Conservation (phyloP, 108 stramenopile species). For the Bacterosira constricta region DNA sequence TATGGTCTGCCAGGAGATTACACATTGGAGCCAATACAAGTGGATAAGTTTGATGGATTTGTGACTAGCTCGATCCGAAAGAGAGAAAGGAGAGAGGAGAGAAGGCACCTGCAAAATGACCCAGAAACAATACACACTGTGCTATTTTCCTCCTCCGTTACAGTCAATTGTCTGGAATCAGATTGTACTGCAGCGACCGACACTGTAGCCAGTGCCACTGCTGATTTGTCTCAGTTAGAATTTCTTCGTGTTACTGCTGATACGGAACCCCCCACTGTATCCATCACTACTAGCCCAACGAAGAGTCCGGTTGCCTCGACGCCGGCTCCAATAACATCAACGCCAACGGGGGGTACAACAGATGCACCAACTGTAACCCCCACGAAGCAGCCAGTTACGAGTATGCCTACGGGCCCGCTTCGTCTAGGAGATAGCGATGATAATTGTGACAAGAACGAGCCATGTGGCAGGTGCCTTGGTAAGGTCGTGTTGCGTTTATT, state of each 20-base stretch:
- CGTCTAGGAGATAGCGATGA: background rate
- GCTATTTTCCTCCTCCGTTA: conserved; percentile 26
- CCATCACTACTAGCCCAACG: no score
- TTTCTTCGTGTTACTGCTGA: background rate
- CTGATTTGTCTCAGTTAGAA: conserved; percentile 4
- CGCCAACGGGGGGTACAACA: conserved; percentile 1
- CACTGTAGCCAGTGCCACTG: background rate
- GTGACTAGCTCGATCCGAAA: background rate
- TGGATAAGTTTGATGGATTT: conserved; percentile 23
- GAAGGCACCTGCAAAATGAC: background rate
- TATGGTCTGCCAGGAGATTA: conserved; percentile 20
- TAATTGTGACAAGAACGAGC: background rate
- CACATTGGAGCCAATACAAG: conserved; percentile 6
- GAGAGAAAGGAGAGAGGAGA: background rate
- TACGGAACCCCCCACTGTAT: conserved; percentile 1
- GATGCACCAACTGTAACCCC: conserved; percentile 7
- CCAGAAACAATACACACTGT: conserved; percentile 19
- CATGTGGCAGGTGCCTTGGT: conserved; percentile 1
- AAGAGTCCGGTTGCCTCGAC: conserved; percentile 5
- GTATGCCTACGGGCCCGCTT: background rate
- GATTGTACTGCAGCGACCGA: conserved; percentile 21
- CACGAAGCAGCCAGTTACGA: background rate
- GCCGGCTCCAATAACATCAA: background rate
- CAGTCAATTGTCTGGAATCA: conserved; percentile 9
- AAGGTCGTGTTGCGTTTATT: background rate